Conservation (phyloP, 345 rosid genomes). For the Brassica carinata region DNA sequence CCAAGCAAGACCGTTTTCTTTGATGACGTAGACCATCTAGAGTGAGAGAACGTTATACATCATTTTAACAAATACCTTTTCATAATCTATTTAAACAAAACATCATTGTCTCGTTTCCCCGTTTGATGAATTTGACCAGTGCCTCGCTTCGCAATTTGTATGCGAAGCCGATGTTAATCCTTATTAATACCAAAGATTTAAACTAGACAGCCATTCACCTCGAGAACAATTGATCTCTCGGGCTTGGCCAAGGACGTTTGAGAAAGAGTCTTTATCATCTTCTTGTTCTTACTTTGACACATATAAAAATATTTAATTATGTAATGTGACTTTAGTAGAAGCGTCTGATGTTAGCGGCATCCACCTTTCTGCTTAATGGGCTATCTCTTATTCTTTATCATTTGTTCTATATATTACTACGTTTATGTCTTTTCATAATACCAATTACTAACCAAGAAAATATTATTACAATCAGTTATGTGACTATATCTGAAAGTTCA, state of each 20-base stretch:
- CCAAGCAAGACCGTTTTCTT: too few species aligned
- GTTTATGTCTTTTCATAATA: not conserved
- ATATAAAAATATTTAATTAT: not conserved
- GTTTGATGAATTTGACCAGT: too few species aligned
- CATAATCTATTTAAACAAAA: too few species aligned
- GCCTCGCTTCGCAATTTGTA: too few species aligned
- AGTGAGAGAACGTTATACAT: too few species aligned
- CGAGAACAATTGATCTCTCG: slow-evolving; percentile 57
- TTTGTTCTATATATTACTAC: not conserved
- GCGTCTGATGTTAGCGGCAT: slow-evolving; percentile 13
- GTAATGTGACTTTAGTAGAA: slow-evolving; percentile 14
- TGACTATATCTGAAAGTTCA: slow-evolving; percentile 3
- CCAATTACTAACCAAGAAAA: not conserved
- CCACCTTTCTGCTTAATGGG: slow-evolving; percentile 19
- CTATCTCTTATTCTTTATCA: not conserved
- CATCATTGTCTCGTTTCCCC: too few species aligned
- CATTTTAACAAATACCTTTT: too few species aligned
- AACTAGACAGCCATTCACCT: slow-evolving; percentile 12
- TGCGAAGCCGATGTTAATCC: too few species aligned
- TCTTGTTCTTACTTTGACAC: not conserved
- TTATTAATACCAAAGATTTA: too few species aligned
- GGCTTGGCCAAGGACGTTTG: slow-evolving; percentile 68
- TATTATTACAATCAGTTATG: not conserved
- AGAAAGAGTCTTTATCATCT: slow-evolving; percentile 18
- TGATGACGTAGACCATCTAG: too few species aligned